Evolutionary conservation across 2,329 filamentous ascomycete species (phyloP).

Genomic region (Nannizziopsis barbatae): DNA sequence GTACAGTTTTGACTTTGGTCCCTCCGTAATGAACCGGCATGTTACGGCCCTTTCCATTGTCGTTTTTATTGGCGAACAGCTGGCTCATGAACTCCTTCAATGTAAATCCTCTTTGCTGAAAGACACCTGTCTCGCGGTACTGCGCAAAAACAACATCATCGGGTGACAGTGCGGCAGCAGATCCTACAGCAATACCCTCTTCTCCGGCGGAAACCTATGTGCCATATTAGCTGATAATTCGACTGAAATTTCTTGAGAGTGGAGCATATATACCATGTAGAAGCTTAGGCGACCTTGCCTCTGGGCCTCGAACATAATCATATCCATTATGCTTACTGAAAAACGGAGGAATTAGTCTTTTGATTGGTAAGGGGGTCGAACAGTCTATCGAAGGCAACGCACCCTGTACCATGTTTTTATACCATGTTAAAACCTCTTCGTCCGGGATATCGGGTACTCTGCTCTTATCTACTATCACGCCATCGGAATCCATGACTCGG

Average conservation of each 20-base stretch:
- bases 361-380: neutral
- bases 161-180: slow-evolving; percentile 69
- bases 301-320: slow-evolving; percentile 97
- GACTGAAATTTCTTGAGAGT: neutral
- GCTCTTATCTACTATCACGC: slow-evolving; percentile 63
- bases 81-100: slow-evolving; percentile 90
- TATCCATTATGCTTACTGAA: slow-evolving; percentile 71
- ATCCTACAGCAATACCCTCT: slow-evolving; percentile 86
- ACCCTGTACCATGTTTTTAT: slow-evolving; percentile 54
- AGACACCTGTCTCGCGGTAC: slow-evolving; percentile 87
- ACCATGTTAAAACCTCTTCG: slow-evolving; percentile 50
- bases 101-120: slow-evolving; percentile 77
- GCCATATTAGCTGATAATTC: neutral
- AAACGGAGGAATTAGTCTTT: neutral
- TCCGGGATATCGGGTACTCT: slow-evolving; percentile 55
- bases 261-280: slow-evolving; percentile 62
- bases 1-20: slow-evolving; percentile 67
- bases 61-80: slow-evolving; percentile 75
- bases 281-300: slow-evolving; percentile 88
- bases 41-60: slow-evolving; percentile 71
- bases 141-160: slow-evolving; percentile 87
- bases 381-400: slow-evolving; percentile 15
- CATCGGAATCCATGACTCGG: slow-evolving; percentile 81
- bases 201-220: slow-evolving; percentile 66
- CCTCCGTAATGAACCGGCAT: slow-evolving; percentile 98